Evolutionary conservation across 495 filamentous ascomycete genomes (phyloP).

Genomic region (Trichoderma erinaceum): DNA sequence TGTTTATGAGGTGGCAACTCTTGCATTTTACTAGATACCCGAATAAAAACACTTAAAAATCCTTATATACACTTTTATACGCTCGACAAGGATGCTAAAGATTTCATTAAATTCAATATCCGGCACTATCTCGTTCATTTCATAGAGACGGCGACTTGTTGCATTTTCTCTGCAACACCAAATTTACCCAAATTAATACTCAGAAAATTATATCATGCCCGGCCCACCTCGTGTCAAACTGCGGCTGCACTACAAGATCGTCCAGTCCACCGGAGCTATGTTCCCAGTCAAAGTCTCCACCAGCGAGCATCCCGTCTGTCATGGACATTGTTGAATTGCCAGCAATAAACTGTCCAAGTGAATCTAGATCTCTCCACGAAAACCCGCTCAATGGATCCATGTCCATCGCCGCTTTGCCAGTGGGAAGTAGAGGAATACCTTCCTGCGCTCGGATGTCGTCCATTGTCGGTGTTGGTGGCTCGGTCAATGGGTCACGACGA

Average conservation of each 20-base stretch:
- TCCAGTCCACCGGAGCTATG: background rate
- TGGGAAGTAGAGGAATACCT: background rate
- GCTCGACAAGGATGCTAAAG: background rate
- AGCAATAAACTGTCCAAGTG: conserved; percentile 16
- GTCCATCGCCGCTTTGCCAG: background rate
- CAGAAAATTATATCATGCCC: conserved; percentile 14
- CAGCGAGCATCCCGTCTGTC: conserved; percentile 13
- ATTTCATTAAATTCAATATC: background rate
- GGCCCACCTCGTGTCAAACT: conserved; percentile 14
- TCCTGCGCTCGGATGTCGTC: background rate
- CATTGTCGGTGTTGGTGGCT: background rate
- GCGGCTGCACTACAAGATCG: background rate
- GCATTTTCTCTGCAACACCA: background rate
- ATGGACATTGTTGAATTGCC: conserved; percentile 7
- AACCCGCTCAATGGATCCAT: conserved; percentile 15
- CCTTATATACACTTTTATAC: background rate
- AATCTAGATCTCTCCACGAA: conserved; percentile 17
- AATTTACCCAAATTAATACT: background rate
- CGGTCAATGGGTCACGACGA: background rate
- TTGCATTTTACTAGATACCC: too few relatives aligned
- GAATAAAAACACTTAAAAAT: too few relatives aligned
- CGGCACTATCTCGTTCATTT: background rate
- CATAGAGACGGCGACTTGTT: background rate
- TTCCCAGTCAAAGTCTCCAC: conserved; percentile 8
- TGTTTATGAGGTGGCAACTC: too few relatives aligned